Evolutionary conservation across 164 flowering plant species (phyloP).

Genomic region (Nelumbo lutea): DNA sequence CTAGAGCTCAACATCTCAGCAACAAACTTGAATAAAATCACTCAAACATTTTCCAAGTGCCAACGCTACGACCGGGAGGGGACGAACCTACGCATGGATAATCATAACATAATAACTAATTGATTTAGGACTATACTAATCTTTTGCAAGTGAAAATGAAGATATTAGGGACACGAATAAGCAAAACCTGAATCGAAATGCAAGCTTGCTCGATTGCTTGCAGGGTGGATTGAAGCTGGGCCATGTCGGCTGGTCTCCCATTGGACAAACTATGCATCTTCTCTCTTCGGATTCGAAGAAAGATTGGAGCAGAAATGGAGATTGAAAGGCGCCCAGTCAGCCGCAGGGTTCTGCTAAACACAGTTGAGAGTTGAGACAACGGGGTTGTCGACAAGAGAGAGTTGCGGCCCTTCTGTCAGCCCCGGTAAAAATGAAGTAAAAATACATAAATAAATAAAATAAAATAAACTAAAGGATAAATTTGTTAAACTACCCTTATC

Average conservation of each 20-base stretch:
- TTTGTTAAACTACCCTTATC: too few species aligned
- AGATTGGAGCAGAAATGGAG: too few species aligned
- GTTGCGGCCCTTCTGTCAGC: too few species aligned
- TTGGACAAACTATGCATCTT: constrained; percentile 38
- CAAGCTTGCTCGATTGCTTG: constrained; percentile 80
- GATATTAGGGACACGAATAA: background rate
- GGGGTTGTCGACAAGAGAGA: too few species aligned
- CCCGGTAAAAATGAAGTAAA: too few species aligned
- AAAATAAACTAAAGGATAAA: too few species aligned
- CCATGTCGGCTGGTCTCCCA: constrained; percentile 36
- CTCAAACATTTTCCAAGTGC: background rate
- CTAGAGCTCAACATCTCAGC: background rate
- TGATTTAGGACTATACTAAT: background rate
- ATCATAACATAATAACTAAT: background rate
- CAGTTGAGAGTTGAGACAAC: too few species aligned
- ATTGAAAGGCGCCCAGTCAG: too few species aligned
- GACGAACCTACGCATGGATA: background rate
- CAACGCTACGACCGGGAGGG: background rate
- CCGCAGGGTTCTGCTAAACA: too few species aligned
- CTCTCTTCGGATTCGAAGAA: background rate
- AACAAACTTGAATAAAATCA: background rate
- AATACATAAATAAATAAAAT: too few species aligned
- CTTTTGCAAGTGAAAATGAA: background rate
- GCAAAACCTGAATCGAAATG: constrained; percentile 69
- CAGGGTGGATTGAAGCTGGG: constrained; percentile 79